phyloP scores from a whole-genome alignment of 192 early-diverging fungal genomes.

The Cetraspora pellucida region DNA sequence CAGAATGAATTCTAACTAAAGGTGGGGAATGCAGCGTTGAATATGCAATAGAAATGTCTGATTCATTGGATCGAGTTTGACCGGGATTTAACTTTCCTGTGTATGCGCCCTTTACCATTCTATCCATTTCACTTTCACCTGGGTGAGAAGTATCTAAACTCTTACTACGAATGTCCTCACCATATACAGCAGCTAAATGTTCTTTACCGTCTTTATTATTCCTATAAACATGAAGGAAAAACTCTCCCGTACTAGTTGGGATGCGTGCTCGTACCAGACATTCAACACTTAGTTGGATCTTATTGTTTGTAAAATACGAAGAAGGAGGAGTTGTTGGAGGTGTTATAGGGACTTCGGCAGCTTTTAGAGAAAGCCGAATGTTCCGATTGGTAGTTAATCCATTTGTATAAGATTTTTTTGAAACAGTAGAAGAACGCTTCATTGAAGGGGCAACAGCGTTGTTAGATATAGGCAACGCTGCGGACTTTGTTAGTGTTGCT shows the following conservation, averaged over 20 bases:
- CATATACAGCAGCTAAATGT: conserved; percentile 94
- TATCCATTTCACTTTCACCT: conserved; percentile 78
- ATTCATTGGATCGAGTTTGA: conserved; percentile 16
- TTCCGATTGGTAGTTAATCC: neutral
- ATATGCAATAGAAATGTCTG: neutral
- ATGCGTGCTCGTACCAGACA: conserved; percentile 78
- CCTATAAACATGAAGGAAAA: conserved; percentile 83
- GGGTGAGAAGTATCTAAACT: conserved; percentile 65
- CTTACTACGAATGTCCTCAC: conserved; percentile 71
- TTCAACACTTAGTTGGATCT: conserved; percentile 35
- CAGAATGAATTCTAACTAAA: conserved; percentile 91
- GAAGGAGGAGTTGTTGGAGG: conserved; percentile 1
- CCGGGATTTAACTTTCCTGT: conserved; percentile 52
- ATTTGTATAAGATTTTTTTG: conserved; percentile 32
- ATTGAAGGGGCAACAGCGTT: neutral
- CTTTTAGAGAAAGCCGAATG: neutral
- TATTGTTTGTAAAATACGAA: neutral
- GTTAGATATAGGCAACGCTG: neutral
- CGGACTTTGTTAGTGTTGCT: neutral
- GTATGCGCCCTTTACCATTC: conserved; percentile 79
- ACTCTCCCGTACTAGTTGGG: conserved; percentile 74
- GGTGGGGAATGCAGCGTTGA: conserved; percentile 45
- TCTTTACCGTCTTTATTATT: conserved; percentile 86
- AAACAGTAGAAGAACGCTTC: conserved; percentile 3
- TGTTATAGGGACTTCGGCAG: neutral